Percentiles rank a stretch among this genome's conserved stretches.
These are phyloP conservation scores for Eucalyptus melliodora DNA, from an alignment of 345 rosid genomes.

Conservation along the genomic window DNA sequence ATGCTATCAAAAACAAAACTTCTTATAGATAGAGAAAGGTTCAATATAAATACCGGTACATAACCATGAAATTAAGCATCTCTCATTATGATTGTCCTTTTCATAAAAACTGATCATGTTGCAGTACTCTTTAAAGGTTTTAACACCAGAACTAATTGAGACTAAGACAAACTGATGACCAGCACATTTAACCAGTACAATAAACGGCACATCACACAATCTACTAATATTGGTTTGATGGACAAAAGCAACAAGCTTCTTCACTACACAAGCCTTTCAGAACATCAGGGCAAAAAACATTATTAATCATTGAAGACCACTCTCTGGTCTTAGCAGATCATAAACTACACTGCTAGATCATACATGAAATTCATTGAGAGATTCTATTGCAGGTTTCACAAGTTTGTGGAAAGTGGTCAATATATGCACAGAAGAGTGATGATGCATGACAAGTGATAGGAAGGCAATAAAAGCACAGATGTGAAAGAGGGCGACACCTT, in stretches of 20 bases:
- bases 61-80: neutral
- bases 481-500: constrained; percentile 13
- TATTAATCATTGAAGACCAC: neutral
- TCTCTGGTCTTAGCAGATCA: neutral
- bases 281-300: neutral
- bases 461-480: neutral
- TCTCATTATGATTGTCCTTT: neutral
- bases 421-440: neutral
- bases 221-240: neutral
- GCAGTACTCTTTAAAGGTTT: neutral
- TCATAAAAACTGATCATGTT: neutral
- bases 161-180: neutral
- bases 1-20: neutral
- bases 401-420: neutral
- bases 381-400: neutral
- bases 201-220: neutral
- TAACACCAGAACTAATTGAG: neutral
- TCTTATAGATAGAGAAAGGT: neutral
- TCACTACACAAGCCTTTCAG: neutral
- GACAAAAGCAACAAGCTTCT: neutral
- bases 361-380: neutral
- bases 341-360: neutral
- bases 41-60: neutral
- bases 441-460: neutral
- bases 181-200: neutral